Evolutionary conservation across 768 basidiomycete genomes (phyloP).

Genomic region (Suillus spraguei): DNA sequence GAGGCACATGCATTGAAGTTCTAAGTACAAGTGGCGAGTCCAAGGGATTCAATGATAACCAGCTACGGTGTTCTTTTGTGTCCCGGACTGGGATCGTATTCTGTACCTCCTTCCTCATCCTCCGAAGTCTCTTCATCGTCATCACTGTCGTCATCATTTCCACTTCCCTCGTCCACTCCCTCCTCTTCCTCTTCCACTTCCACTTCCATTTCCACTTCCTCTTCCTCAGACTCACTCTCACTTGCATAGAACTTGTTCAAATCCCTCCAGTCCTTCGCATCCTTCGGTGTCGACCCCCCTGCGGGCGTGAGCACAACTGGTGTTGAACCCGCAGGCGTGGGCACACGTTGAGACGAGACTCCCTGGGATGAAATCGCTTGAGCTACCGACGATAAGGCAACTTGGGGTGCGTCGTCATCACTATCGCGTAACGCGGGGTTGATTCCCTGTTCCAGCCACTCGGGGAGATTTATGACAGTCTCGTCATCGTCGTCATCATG

Average conservation of each 20-base stretch:
- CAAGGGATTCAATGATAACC: background rate
- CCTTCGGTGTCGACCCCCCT: slow-evolving; percentile 45
- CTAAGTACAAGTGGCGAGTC: background rate
- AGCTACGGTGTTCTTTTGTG: background rate
- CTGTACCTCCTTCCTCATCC: slow-evolving; percentile 21
- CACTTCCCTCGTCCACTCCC: too few relatives aligned
- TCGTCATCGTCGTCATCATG: slow-evolving; percentile 40
- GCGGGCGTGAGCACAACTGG: slow-evolving; percentile 64
- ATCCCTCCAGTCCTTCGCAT: slow-evolving; percentile 54
- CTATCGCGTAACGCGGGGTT: slow-evolving; percentile 75
- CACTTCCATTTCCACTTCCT: too few relatives aligned
- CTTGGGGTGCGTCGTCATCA: slow-evolving; percentile 49
- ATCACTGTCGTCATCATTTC: slow-evolving; percentile 24
- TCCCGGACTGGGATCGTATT: background rate
- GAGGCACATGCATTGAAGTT: background rate
- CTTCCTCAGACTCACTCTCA: slow-evolving; percentile 32
- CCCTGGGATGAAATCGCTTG: slow-evolving; percentile 45
- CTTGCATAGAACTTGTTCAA: slow-evolving; percentile 77
- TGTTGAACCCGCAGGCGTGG: slow-evolving; percentile 35
- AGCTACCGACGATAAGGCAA: background rate
- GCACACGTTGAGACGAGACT: slow-evolving; percentile 26
- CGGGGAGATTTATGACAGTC: slow-evolving; percentile 53
- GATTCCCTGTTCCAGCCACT: slow-evolving; percentile 88
- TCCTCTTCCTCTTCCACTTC: too few relatives aligned
- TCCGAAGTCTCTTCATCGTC: slow-evolving; percentile 35